Conservation (phyloP, 2,329 filamentous ascomycete genomes). For the Monilinia laxa region DNA sequence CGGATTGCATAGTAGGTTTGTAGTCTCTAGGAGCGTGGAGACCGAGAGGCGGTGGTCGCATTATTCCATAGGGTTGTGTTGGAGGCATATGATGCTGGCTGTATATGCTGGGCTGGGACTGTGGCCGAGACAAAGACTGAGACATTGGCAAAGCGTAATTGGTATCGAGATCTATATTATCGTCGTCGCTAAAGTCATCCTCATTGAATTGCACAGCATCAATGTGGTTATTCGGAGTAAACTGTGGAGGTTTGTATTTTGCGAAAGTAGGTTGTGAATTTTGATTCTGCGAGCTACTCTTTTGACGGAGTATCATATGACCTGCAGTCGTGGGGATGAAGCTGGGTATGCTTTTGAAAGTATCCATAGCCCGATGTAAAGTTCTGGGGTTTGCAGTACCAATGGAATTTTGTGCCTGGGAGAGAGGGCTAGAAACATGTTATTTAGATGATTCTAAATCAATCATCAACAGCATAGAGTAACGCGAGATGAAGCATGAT, state of each 20-base stretch:
- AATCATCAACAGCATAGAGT: not conserved
- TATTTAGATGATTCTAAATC: not conserved
- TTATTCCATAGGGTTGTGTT: not conserved
- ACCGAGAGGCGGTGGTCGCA: not conserved
- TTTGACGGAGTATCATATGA: not conserved
- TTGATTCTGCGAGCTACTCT: not conserved
- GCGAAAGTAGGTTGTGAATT: not conserved
- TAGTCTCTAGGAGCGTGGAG: not conserved
- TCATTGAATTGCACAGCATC: not conserved
- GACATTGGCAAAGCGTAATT: not conserved
- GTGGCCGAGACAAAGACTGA: not conserved
- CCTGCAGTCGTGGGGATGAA: not conserved
- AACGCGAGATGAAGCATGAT: not conserved
- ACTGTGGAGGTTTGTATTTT: not conserved
- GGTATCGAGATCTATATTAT: conserved; percentile 4
- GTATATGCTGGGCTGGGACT: not conserved
- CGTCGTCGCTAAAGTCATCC: conserved; percentile 12
- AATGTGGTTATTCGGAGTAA: not conserved
- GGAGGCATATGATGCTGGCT: not conserved
- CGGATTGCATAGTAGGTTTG: not conserved
- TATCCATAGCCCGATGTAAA: not conserved
- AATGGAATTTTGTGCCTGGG: not conserved
- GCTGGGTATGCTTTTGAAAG: not conserved
- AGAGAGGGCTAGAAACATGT: not conserved
- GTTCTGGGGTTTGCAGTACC: not conserved